Evolutionary conservation across 768 basidiomycete genomes (phyloP), one percentile per base, ranked within the genome.

Genomic region (Lactarius vividus): DNA sequence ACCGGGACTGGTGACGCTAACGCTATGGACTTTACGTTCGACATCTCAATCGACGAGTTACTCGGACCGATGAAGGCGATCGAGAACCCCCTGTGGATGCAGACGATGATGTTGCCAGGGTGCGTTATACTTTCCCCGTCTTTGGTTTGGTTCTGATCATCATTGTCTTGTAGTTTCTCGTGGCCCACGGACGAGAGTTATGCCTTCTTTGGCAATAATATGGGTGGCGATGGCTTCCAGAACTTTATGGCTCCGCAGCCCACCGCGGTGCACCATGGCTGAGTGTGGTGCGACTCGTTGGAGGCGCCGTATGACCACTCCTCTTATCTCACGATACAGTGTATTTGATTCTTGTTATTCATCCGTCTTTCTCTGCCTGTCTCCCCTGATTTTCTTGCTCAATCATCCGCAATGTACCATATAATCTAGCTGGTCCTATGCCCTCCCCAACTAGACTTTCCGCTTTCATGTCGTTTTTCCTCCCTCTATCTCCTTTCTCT

Each of bases 81-180:
- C 63, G 86, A 88, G 67, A 89, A 87, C 58, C 86, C 86, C 2
- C 81, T 77, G 9, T 92, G 86, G 83, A 91, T 88, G 89, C 76
- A 82, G 53, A 88, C 83, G 57, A 88, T 91, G 86, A 88, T 92
- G 89, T 89, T 92, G 88, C 91, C 91, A 42, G 91, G 91, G 87
- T 88, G 57, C 29, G 77, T 71, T 55, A 10, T 59, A 44, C 16
- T 37, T 18, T 35, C 23, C 9, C 26, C 0, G n/a, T 53, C 13
- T 29, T 46, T 28, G 18, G 4, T 11, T 23, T 37, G 35, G 35
- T 55, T 35, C 16, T 26, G 0, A 37, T 37, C 35, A 35, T 58
- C 15, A n/a, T n/a, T 11, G 7, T 59, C 16, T 23, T 52, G 58
- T 20, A 69, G 69, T 7, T 69, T 67, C 56, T 54, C 33, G 39